Evolutionary conservation across 768 basidiomycete genomes (phyloP).

Genomic region (Arthromyces matolae): DNA sequence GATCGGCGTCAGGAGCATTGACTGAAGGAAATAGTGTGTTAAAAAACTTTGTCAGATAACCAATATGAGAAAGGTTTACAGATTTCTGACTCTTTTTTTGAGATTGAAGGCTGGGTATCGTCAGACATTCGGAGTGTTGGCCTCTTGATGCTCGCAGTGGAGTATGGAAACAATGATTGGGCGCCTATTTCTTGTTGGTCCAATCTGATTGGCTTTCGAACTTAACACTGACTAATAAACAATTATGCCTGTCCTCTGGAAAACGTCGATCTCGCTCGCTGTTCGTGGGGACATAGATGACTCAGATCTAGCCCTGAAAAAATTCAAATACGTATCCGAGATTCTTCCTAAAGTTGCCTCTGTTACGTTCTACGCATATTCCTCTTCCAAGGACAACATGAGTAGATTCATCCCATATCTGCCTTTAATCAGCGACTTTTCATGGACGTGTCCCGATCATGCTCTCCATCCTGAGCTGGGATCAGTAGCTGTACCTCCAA

Average conservation of each 20-base stretch:
- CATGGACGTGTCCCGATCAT: neutral
- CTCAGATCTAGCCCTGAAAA: neutral
- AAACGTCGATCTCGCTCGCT: neutral
- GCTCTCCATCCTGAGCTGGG: no score
- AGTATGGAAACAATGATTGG: no score
- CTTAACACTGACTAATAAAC: no score
- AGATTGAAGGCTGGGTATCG: no score
- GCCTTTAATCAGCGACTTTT: neutral
- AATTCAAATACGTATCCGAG: neutral
- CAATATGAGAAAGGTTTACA: no score
- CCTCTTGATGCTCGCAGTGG: no score
- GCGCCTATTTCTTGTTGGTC: no score
- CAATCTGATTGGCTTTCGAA: no score
- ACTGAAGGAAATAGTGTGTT: no score
- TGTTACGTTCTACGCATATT: neutral
- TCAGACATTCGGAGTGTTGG: no score
- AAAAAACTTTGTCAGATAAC: no score
- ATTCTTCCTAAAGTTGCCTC: neutral
- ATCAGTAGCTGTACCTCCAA: neutral
- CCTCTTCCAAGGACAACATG: neutral
- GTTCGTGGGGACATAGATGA: neutral
- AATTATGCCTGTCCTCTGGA: neutral
- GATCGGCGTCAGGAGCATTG: conserved; percentile 17
- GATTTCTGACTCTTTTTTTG: no score
- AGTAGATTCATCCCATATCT: neutral